These are phyloP conservation scores for Saccharomyces uvarum DNA, from an alignment of 1,139 yeast species.

Conservation along the genomic window DNA sequence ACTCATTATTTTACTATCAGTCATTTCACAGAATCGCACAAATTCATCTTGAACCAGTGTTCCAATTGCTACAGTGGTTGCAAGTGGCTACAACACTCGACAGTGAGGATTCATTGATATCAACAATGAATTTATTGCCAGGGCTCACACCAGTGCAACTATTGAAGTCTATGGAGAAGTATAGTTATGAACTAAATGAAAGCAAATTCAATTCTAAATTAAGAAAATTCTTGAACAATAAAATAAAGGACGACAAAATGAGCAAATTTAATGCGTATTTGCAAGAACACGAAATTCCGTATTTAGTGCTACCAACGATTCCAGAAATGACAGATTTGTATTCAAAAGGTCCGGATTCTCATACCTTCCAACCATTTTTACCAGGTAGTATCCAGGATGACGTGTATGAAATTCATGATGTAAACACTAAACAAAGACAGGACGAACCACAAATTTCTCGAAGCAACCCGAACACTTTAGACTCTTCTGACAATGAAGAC, in stretches of 20 bases:
- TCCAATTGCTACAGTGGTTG: slow-evolving; percentile 81
- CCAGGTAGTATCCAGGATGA: slow-evolving; percentile 55
- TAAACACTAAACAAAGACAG: slow-evolving; percentile 26
- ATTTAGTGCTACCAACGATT: slow-evolving; percentile 48
- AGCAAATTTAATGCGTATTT: slow-evolving; percentile 14
- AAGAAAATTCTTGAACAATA: slow-evolving; percentile 37
- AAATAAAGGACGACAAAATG: slow-evolving; percentile 13
- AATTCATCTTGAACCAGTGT: slow-evolving; percentile 60
- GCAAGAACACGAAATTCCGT: slow-evolving; percentile 22
- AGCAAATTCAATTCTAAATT: slow-evolving; percentile 39
- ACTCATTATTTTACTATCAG: slow-evolving; percentile 46
- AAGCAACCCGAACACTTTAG: neutral
- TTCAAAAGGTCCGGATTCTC: slow-evolving; percentile 49
- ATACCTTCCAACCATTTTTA: slow-evolving; percentile 49
- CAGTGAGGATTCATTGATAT: slow-evolving; percentile 49
- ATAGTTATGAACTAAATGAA: slow-evolving; percentile 81
- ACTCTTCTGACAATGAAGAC: slow-evolving; percentile 3
- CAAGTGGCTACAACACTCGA: slow-evolving; percentile 68
- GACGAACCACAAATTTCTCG: slow-evolving; percentile 6
- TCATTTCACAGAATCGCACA: slow-evolving; percentile 55
- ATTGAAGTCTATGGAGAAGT: slow-evolving; percentile 61
- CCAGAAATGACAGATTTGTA: slow-evolving; percentile 52
- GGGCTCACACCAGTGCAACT: slow-evolving; percentile 64
- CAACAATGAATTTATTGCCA: slow-evolving; percentile 50
- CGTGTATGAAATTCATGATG: slow-evolving; percentile 53